Base-by-base conservation (phyloP, 345 rosid genomes). In the Cardamine occulta region DNA sequence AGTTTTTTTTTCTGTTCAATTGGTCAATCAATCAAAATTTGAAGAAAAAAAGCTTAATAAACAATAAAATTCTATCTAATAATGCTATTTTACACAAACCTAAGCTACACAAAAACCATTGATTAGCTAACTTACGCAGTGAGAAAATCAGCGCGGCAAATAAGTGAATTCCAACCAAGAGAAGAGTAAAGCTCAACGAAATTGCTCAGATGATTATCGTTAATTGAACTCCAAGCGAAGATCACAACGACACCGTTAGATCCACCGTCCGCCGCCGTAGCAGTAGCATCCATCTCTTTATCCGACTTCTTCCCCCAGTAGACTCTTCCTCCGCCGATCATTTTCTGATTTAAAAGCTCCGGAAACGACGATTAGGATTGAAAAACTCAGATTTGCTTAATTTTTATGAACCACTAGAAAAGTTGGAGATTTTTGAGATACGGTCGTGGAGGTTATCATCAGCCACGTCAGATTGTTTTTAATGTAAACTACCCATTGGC, bases 101-200 rank as follows among this genome's bases (percentile, higher is more conserved):
- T 34, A 56, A 57, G 37, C 53, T 23, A 44, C 11, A 53, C 17
- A 24, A 52, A 52, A 26, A 26, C 32, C 32, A 31, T 31, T 31
- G 32, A 31, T 31, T 31, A 31, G 39, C 11, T 34, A 34, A 82
- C 82, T 79, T 76, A 89, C 97, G 89, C 88, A 83, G 79, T 73
- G 80, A 95, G 82, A 71, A 95, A 95, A 80, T 85, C 89, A 67
- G 97, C 82, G 58, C 78, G 89, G 37, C 91, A 86, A 75, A 92
- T 82, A 63, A 95, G 96, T 29, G 96, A 88, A 72, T 86, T 85
- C 99, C 97, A 95, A 1, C 93, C 88, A 5, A 95, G 93, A 72
- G 99, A 90, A 17, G 96, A 86, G 74, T 90, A 92, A 72, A 95
- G 83, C 80, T 92, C 91, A 31, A 88, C 79, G 74, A 77, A 86